Evolutionary conservation across 2,329 filamentous ascomycete genomes (phyloP), one percentile per base, ranked within the genome.

Genomic region (Hirsutella rhossiliensis): DNA sequence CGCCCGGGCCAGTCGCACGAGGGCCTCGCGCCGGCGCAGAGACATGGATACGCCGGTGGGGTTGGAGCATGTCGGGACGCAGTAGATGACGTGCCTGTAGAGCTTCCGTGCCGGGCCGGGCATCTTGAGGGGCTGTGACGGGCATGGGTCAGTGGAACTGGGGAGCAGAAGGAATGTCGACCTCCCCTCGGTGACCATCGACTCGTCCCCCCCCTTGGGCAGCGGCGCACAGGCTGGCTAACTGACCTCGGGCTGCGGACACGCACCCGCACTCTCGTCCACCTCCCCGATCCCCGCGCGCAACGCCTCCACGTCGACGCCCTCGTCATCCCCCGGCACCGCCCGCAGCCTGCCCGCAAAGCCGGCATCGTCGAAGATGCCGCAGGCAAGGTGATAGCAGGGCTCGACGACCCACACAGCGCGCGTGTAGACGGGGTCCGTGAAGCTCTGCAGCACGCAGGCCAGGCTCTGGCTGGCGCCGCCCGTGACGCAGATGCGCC

Each of bases 51-150:
- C 83, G 28, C 83, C 87, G 0, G 84, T 88, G 0, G 92, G 92
- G 57, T 97, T 97, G 41, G 86, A 80, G 60, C 89, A 94, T 0
- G 87, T 87, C 0, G 92, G 87, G 13, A 94, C 88, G 29, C 79
- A 78, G 60, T 97, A 97, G 53, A 98, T 82, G 52, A 96, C 61
- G 58, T 96, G 85, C 44, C 80, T 81, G 66, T 94, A 97, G 44
- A 86, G 75, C 56, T 94, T 94, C 34, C 79, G 74, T 63, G 76
- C 72, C 13, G 76, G 68, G 17, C 74, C 69, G 0, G 68, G 60
- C 27, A 55, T 47, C 38, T 87, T 88, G 53, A 74, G 63, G 41
- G 62, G 68, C 71, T 64, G 43, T n/a, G 29, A 11, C 29, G n/a
- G 12, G 37, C n/a, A n/a, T 3, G 6, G 31, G n/a, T 45, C 37